phyloP scores from a whole-genome alignment of 306 rosid genomes.

The Hippophae gyantsensis region DNA sequence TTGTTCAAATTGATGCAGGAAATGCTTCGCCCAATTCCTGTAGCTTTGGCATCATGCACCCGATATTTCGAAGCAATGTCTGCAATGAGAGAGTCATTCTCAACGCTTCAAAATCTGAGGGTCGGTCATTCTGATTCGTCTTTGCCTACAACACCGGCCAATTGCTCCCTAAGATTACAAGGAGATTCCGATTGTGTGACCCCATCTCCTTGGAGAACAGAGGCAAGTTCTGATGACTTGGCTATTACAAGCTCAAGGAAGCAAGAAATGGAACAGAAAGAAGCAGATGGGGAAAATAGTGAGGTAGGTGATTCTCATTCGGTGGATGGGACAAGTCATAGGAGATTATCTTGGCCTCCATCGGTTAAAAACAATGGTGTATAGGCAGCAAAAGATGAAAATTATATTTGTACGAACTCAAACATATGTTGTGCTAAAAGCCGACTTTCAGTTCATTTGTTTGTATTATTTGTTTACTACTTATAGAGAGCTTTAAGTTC shows the following conservation, averaged over 20 bases:
- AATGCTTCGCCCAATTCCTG: conserved; percentile 97
- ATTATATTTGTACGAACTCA: too few species aligned
- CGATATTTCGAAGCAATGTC: conserved; percentile 95
- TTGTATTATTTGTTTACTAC: too few species aligned
- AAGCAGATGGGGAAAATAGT: conserved; percentile 25
- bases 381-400: conserved; percentile 9
- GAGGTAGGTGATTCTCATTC: conserved; percentile 14
- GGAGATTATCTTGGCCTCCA: conserved; percentile 50
- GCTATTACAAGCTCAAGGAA: conserved; percentile 38
- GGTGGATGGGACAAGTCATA: conserved; percentile 28
- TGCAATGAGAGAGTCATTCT: conserved; percentile 91
- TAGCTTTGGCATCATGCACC: conserved; percentile 89
- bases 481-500: too few species aligned
- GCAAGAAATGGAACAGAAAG: conserved; percentile 33
- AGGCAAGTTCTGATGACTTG: conserved; percentile 51
- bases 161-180: conserved; percentile 38
- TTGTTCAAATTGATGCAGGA: conserved; percentile 36
- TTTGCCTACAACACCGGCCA: conserved; percentile 43
- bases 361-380: conserved; percentile 37
- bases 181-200: conserved; percentile 51
- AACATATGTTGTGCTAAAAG: too few species aligned
- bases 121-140: conserved; percentile 49
- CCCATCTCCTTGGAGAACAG: conserved; percentile 64
- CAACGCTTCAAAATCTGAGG: conserved; percentile 76
- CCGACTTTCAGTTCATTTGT: too few species aligned